A percentile compares a stretch with the other conserved stretches of the same genome.
Evolutionary conservation across 192 early-diverging fungal species (phyloP).

Genomic region (Coemansia sp.): DNA sequence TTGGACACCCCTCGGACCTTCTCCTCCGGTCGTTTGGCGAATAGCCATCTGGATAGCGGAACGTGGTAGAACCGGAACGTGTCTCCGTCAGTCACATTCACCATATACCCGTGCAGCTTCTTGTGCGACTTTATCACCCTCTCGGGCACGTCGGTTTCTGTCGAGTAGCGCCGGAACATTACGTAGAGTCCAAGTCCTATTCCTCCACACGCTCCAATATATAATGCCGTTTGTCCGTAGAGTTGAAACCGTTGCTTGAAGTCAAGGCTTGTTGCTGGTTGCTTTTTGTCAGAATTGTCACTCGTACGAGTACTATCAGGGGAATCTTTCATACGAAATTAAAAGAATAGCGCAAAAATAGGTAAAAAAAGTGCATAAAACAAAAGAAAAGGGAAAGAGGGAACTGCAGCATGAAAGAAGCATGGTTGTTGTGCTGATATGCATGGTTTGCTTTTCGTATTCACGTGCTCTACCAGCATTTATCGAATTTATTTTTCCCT

Average conservation of each 20-base stretch:
- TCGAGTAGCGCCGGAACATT: slow-evolving; percentile 44
- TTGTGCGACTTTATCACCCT: slow-evolving; percentile 27
- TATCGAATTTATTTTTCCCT: too few relatives aligned
- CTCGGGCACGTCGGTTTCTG: slow-evolving; percentile 41
- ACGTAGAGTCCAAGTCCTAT: slow-evolving; percentile 33
- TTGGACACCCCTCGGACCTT: slow-evolving; percentile 34
- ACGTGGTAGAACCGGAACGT: slow-evolving; percentile 46
- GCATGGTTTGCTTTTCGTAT: not conserved
- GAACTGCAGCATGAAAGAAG: not conserved
- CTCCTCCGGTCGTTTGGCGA: slow-evolving; percentile 16
- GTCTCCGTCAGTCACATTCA: slow-evolving; percentile 53
- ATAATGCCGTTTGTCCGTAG: slow-evolving; percentile 36
- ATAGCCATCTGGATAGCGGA: slow-evolving; percentile 30
- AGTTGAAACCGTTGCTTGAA: slow-evolving; percentile 1
- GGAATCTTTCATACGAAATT: slow-evolving; percentile 9
- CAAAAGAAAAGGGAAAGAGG: slow-evolving; percentile 3
- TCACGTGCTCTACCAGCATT: too few relatives aligned
- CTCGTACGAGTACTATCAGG: not conserved
- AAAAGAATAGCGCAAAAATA: not conserved
- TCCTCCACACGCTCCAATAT: slow-evolving; percentile 23
- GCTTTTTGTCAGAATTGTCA: not conserved
- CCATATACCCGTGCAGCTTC: slow-evolving; percentile 36
- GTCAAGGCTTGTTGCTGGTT: not conserved
- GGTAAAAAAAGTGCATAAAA: not conserved
- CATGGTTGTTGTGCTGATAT: not conserved